A percentile compares a stretch with the other conserved stretches of the same genome.
Evolutionary conservation across 768 basidiomycete species (phyloP).

Genomic region (Hortiboletus campestris): DNA sequence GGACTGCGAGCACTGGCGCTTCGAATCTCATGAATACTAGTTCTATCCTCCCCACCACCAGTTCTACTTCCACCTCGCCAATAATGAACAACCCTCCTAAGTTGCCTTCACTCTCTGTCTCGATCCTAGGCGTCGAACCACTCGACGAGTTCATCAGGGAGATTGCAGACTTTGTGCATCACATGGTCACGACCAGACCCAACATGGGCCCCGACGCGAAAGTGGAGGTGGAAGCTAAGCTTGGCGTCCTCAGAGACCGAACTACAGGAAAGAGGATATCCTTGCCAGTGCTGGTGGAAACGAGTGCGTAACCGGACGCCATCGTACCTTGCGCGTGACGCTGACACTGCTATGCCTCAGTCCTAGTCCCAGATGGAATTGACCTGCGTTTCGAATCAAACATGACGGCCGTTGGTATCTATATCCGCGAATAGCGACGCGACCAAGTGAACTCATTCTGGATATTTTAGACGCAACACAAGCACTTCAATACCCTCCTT

Average conservation of each 20-base stretch:
- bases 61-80: conserved; percentile 14
- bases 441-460: conserved; percentile 11
- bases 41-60: conserved; percentile 4
- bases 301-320: conserved; percentile 54
- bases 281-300: conserved; percentile 78
- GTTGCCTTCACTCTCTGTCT: conserved; percentile 68
- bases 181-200: conserved; percentile 59
- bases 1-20: conserved; percentile 18
- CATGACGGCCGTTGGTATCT: conserved; percentile 75
- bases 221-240: conserved; percentile 90
- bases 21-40: conserved; percentile 24
- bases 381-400: conserved; percentile 87
- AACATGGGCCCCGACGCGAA: conserved; percentile 46
- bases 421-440: conserved; percentile 1
- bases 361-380: conserved; percentile 58
- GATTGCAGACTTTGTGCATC: conserved; percentile 85
- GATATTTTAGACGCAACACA: conserved; percentile 71
- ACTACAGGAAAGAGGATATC: conserved; percentile 52
- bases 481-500: conserved; percentile 81
- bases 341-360: conserved; percentile 39
- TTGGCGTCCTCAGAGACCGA: conserved; percentile 71
- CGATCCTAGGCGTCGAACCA: conserved; percentile 86
- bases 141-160: conserved; percentile 92
- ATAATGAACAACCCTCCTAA: conserved; percentile 26
- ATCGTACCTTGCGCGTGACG: neutral